Evolutionary conservation across 306 rosid species (phyloP), one percentile per base, ranked within the genome.

Genomic region (Quercus bicolor): DNA sequence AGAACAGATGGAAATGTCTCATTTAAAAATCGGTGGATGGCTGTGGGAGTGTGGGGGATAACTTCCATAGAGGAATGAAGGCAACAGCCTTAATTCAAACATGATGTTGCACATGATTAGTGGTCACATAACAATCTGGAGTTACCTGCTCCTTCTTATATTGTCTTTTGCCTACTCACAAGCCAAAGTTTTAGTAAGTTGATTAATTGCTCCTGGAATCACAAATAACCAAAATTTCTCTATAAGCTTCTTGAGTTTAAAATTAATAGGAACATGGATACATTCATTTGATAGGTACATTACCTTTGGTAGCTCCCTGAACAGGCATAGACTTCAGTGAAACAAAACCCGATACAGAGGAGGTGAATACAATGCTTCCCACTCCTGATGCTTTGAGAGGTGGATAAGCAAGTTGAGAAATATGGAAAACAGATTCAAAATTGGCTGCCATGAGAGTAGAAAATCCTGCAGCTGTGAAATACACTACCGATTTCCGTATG

Each of bases 91-190:
- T n/a, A n/a, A n/a, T n/a, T n/a, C n/a, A n/a, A n/a, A 11, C 18
- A 31, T 65, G 48, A 5, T 74, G 70, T n/a, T 1, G 29, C 16
- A 73, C 18, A 79, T 14, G 33, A 54, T 53, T 57, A 57, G 48
- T 45, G 23, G 48, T 80, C 53, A 62, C 43, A 56, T 71, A 26
- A 77, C 56, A 68, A 52, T 73, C 76, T 48, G 15, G 16, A 24
- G 61, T 80, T 85, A 89, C 97, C 76, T 88, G 91, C 72, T 89
- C 91, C 60, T 80, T 86, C 97, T 84, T 81, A 90, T 92, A 78
- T 86, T 87, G 84, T 92, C 97, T 78, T 88, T 84, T 20, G 88
- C 94, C 94, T 93, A 92, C 76, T 92, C 94, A 77, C 94, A 92
- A 66, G 97, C 97, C 75, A 92, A 83, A 85, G 82, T 88, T 75